Evolutionary conservation across 176 grass and related monocot species (phyloP).

Genomic region (Areca catechu): DNA sequence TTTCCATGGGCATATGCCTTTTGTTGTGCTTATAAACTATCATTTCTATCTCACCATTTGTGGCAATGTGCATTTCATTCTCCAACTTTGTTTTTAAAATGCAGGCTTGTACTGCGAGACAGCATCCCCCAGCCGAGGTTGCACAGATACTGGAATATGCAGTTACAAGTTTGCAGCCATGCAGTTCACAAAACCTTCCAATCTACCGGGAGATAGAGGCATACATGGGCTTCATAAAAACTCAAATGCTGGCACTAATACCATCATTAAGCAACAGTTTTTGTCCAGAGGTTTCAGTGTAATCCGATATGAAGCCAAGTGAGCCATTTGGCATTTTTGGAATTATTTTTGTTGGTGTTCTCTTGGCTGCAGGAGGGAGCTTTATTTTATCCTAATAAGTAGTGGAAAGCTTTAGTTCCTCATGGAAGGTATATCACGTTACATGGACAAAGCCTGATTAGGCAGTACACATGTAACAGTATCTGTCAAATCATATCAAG

Average conservation of each 20-base stretch:
- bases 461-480: too few species aligned
- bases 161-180: constrained; percentile 35
- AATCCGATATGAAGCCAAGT: background rate
- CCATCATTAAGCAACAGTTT: background rate
- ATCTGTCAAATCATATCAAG: too few species aligned
- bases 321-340: background rate
- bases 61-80: too few species aligned
- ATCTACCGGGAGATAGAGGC: constrained; percentile 10
- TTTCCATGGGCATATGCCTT: too few species aligned
- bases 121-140: constrained; percentile 25
- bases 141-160: constrained; percentile 42
- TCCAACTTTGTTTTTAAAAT: background rate
- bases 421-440: too few species aligned
- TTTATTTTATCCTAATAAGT: too few species aligned
- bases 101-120: constrained; percentile 34
- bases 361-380: too few species aligned
- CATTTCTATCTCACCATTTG: too few species aligned
- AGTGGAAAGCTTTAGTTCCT: too few species aligned
- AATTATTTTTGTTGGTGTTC: too few species aligned
- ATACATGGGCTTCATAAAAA: constrained; percentile 3
- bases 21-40: too few species aligned
- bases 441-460: too few species aligned
- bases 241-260: constrained; percentile 7
- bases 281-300: background rate
- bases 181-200: constrained; percentile 30